Percentiles rank a stretch among this genome's conserved stretches.
Conservation (phyloP, 345 rosid genomes). For the Arabidopsis arenosa region DNA sequence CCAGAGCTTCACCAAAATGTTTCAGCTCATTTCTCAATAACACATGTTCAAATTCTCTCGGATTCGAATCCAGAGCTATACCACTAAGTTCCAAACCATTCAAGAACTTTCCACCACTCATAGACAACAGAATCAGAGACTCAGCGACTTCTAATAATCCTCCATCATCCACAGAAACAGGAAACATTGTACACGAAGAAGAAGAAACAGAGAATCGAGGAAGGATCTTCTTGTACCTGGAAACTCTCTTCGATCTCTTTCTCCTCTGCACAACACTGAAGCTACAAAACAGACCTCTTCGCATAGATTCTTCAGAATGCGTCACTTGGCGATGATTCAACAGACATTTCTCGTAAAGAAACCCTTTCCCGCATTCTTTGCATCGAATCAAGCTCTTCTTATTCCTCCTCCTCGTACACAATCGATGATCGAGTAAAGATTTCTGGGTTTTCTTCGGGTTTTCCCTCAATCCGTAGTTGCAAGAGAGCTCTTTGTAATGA, state of each 20-base stretch:
- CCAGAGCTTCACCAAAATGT: neutral
- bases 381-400: neutral
- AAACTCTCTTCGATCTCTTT: neutral
- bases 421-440: neutral
- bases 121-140: neutral
- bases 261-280: neutral
- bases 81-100: neutral
- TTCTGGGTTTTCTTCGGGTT: neutral
- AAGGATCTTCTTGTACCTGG: neutral
- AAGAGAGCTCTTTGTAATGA: neutral
- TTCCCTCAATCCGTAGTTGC: neutral
- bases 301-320: neutral
- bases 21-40: neutral
- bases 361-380: neutral
- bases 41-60: neutral
- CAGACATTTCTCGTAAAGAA: constrained; percentile 2
- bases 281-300: neutral
- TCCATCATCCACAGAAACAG: neutral
- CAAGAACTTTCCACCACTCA: neutral
- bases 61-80: neutral
- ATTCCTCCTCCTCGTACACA: neutral
- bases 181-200: neutral
- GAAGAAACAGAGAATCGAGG: neutral
- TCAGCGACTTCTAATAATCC: neutral
- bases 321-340: neutral